These are phyloP conservation scores for Apophysomyces sp. DNA, from an alignment of 371 early-diverging fungal species.

Conservation along the genomic window DNA sequence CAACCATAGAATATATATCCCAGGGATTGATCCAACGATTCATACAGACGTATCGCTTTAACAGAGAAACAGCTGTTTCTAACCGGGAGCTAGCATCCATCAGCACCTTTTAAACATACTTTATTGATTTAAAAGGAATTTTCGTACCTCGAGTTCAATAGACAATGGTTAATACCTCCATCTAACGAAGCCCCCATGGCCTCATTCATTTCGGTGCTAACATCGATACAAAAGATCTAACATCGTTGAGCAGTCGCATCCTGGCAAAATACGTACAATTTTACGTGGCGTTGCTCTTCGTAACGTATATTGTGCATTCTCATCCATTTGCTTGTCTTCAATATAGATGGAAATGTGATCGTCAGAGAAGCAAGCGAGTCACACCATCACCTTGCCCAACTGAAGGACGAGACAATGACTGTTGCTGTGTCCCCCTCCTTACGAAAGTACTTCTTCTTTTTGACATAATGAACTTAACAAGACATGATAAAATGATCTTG, in stretches of 20 bases:
- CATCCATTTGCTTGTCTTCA: too few relatives aligned
- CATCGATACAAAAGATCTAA: constrained; percentile 11
- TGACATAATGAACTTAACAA: too few relatives aligned
- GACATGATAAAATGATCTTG: too few relatives aligned
- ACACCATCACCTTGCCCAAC: too few relatives aligned
- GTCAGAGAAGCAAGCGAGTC: too few relatives aligned
- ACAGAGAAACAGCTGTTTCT: constrained; percentile 6
- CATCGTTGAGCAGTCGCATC: not conserved
- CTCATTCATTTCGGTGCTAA: constrained; percentile 17
- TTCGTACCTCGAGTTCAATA: constrained; percentile 12
- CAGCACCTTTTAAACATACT: too few relatives aligned
- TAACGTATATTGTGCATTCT: too few relatives aligned
- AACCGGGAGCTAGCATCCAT: constrained; percentile 16
- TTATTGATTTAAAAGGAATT: too few relatives aligned
- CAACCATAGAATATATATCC: constrained; percentile 16
- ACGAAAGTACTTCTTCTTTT: too few relatives aligned
- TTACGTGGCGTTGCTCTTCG: not conserved
- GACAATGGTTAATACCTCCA: constrained; percentile 15
- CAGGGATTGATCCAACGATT: constrained; percentile 5
- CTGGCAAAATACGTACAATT: not conserved
- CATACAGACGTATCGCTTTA: constrained; percentile 18
- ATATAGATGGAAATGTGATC: too few relatives aligned
- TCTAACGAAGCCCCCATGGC: constrained; percentile 10
- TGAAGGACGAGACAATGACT: too few relatives aligned
- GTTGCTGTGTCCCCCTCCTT: too few relatives aligned